Percentiles rank a stretch among this genome's conserved stretches.
phyloP scores from a whole-genome alignment of 129 eudicot genomes.

The Centrapalus pauciflorus region DNA sequence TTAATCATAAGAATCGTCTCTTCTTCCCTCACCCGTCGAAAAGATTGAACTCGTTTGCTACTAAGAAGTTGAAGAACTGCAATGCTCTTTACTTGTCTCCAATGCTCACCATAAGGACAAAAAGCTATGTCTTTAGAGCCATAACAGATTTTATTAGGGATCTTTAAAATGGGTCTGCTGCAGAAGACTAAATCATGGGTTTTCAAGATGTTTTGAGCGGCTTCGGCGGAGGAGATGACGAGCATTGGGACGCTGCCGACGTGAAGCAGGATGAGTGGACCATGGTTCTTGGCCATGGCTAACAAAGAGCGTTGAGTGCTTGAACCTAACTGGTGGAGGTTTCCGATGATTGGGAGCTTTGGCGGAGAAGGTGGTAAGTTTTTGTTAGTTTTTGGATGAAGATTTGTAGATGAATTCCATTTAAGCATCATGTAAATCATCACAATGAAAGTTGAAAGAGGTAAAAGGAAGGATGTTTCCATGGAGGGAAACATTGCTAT shows the following conservation, averaged over 20 bases:
- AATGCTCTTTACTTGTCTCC: slow-evolving; percentile 36
- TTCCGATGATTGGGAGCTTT: slow-evolving; percentile 42
- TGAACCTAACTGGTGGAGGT: slow-evolving; percentile 42
- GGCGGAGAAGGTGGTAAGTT: slow-evolving; percentile 37
- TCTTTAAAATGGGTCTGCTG: slow-evolving; percentile 22
- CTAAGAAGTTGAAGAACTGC: slow-evolving; percentile 23
- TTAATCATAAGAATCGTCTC: slow-evolving; percentile 21
- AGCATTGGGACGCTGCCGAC: slow-evolving; percentile 27
- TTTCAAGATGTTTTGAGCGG: slow-evolving; percentile 36
- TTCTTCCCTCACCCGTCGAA: slow-evolving; percentile 26
- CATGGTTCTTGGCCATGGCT: slow-evolving; percentile 21
- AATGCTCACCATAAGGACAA: slow-evolving; percentile 35
- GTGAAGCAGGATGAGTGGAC: slow-evolving; percentile 36
- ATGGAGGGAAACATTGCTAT: background rate
- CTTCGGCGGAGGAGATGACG: slow-evolving; percentile 25
- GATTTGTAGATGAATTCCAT: background rate
- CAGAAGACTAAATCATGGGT: slow-evolving; percentile 26
- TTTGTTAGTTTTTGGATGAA: background rate
- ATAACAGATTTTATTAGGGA: slow-evolving; percentile 8
- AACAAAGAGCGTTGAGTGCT: slow-evolving; percentile 25
- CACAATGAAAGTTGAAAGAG: background rate
- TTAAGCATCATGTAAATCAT: background rate
- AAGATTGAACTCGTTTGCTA: slow-evolving; percentile 20
- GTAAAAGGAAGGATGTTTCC: background rate
- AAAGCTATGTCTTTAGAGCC: slow-evolving; percentile 19